A percentile compares a stretch with the other conserved stretches of the same genome.
These are phyloP conservation scores for Fulvia fulva DNA, from an alignment of 2,329 filamentous ascomycete genomes.

Conservation along the genomic window DNA sequence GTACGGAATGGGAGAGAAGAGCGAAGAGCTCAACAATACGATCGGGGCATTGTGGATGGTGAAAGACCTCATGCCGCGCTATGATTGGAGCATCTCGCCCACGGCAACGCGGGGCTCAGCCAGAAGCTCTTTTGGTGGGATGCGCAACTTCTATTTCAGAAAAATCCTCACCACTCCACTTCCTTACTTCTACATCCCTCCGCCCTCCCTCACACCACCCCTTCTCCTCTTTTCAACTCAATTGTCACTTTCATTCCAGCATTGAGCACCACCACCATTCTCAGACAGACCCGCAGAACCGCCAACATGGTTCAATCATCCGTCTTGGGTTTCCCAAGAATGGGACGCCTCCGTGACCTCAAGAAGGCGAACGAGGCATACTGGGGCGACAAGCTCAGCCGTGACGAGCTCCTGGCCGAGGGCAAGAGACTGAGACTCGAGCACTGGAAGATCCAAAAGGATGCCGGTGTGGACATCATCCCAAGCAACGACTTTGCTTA, in stretches of 20 bases:
- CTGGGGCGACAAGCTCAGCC: constrained; percentile 93
- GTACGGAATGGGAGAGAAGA: neutral
- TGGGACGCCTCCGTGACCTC: constrained; percentile 96
- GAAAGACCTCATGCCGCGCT: too few relatives aligned
- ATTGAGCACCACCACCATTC: neutral
- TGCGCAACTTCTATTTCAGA: too few relatives aligned
- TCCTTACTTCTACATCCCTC: neutral
- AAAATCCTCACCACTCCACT: neutral
- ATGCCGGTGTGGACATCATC: constrained; percentile 94
- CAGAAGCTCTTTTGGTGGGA: neutral
- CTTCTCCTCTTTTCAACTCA: neutral
- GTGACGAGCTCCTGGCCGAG: constrained; percentile 85
- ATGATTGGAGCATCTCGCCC: too few relatives aligned
- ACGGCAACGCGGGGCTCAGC: too few relatives aligned
- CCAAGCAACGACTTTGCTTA: constrained; percentile 99
- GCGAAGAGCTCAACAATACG: neutral
- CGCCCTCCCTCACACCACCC: neutral
- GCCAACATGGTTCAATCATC: constrained; percentile 54
- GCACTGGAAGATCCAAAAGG: constrained; percentile 99
- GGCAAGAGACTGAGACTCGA: constrained; percentile 93
- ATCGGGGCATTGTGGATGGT: neutral
- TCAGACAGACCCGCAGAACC: constrained; percentile 12
- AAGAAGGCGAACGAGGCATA: constrained; percentile 99
- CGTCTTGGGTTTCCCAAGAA: constrained; percentile 97
- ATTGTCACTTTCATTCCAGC: neutral